phyloP scores from a whole-genome alignment of 2,329 filamentous ascomycete genomes.

The Fusarium torulosum region DNA sequence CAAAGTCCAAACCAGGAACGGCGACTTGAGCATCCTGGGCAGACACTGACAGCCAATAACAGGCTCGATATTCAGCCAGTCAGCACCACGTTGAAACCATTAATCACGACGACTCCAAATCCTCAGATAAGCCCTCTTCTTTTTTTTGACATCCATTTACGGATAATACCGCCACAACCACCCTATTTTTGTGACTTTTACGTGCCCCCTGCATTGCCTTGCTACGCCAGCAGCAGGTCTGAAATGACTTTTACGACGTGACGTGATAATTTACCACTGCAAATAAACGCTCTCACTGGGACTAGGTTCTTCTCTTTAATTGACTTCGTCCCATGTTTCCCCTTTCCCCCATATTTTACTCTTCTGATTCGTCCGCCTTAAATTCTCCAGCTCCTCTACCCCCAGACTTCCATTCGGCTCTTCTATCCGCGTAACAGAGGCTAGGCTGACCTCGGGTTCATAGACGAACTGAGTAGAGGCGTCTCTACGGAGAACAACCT shows the following conservation, averaged over 20 bases:
- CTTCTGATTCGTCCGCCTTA: constrained; percentile 32
- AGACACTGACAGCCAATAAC: constrained; percentile 20
- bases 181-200: not conserved
- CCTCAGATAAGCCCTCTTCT: constrained; percentile 38
- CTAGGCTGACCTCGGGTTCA: not conserved
- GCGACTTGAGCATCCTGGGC: not conserved
- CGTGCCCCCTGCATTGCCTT: not conserved
- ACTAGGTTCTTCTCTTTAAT: constrained; percentile 4
- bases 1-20: constrained; percentile 8
- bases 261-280: constrained; percentile 2
- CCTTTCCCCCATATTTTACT: constrained; percentile 1
- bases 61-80: constrained; percentile 20
- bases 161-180: constrained; percentile 29
- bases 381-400: constrained; percentile 13
- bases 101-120: constrained; percentile 44
- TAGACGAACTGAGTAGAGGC: no score
- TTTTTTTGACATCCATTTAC: not conserved
- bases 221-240: not conserved
- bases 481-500: no score
- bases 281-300: not conserved
- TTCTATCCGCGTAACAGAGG: constrained; percentile 3
- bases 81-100: constrained; percentile 31
- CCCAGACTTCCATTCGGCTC: constrained; percentile 9
- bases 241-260: constrained; percentile 1
- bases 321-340: constrained; percentile 10